phyloP scores from a whole-genome alignment of 306 rosid species.

The Cercis canadensis region DNA sequence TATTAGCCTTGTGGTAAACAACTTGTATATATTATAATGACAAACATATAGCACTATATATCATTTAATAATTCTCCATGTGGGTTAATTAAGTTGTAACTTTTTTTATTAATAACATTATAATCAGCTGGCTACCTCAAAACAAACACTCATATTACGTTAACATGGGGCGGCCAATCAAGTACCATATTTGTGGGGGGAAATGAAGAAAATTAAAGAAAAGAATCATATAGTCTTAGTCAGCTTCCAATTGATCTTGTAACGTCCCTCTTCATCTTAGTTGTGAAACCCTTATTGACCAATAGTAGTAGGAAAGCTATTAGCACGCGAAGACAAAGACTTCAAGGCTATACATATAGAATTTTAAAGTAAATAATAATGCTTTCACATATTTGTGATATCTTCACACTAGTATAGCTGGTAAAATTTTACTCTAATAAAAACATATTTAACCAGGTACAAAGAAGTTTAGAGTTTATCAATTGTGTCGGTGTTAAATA shows the following conservation, averaged over 20 bases:
- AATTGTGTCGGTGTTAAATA: too few species aligned
- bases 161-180: constrained; percentile 43
- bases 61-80: constrained; percentile 29
- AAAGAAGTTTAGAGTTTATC: too few species aligned
- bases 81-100: constrained; percentile 14
- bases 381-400: too few species aligned
- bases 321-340: constrained; percentile 31
- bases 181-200: constrained; percentile 42
- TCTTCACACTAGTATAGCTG: too few species aligned
- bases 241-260: constrained; percentile 42
- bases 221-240: constrained; percentile 34
- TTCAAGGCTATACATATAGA: constrained; percentile 2
- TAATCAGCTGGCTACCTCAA: constrained; percentile 30
- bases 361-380: not conserved
- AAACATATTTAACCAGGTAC: too few species aligned
- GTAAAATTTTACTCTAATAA: too few species aligned
- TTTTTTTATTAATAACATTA: constrained; percentile 1
- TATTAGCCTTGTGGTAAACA: too few species aligned
- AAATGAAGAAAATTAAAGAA: not conserved
- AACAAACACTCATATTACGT: constrained; percentile 33
- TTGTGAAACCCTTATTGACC: constrained; percentile 37
- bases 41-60: constrained; percentile 12
- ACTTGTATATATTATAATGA: constrained; percentile 37
- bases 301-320: constrained; percentile 36
- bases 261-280: constrained; percentile 26